Conservation (phyloP, 1,139 yeast genomes). For the Geotrichum histeridarum region DNA sequence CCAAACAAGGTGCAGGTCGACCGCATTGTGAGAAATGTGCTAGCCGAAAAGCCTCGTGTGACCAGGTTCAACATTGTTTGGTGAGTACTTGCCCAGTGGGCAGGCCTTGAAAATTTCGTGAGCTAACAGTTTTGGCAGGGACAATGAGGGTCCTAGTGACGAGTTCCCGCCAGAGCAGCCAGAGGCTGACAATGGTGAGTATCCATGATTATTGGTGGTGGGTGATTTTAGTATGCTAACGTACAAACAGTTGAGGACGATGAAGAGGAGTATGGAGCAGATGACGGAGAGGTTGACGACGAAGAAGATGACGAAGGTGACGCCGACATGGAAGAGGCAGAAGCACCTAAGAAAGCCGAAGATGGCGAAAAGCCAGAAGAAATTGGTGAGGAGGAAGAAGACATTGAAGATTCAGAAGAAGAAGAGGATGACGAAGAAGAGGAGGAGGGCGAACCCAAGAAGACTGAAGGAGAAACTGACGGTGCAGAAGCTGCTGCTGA, state of each 20-base stretch:
- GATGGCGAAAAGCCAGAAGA: not conserved
- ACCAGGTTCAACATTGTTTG: constrained; percentile 94
- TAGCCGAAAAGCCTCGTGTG: constrained; percentile 96
- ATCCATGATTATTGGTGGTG: not conserved
- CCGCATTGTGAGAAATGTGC: constrained; percentile 85
- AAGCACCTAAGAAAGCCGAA: constrained; percentile 1
- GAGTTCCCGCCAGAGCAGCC: constrained; percentile 77
- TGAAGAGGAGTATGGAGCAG: constrained; percentile 36
- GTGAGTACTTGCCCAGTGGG: constrained; percentile 45
- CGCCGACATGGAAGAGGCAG: constrained; percentile 25
- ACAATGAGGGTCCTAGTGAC: constrained; percentile 53
- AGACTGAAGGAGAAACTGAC: constrained; percentile 16
- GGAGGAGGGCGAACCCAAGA: constrained; percentile 9
- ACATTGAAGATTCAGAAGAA: constrained; percentile 6
- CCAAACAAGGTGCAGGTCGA: constrained; percentile 92
- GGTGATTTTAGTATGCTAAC: constrained; percentile 34
- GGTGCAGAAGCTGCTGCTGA: not conserved
- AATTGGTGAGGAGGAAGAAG: not conserved
- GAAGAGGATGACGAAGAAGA: constrained; percentile 11
- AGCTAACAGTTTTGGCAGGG: constrained; percentile 24
- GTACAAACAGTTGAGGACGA: constrained; percentile 41
- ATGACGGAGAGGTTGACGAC: constrained; percentile 39
- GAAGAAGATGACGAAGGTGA: constrained; percentile 36
- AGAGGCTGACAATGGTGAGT: constrained; percentile 43
- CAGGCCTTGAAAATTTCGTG: not conserved